Percentiles rank a stretch among this genome's conserved stretches.
These are phyloP conservation scores for Cyberlindnera subsufficiens DNA, from an alignment of 805 yeast species.

Conservation along the genomic window DNA sequence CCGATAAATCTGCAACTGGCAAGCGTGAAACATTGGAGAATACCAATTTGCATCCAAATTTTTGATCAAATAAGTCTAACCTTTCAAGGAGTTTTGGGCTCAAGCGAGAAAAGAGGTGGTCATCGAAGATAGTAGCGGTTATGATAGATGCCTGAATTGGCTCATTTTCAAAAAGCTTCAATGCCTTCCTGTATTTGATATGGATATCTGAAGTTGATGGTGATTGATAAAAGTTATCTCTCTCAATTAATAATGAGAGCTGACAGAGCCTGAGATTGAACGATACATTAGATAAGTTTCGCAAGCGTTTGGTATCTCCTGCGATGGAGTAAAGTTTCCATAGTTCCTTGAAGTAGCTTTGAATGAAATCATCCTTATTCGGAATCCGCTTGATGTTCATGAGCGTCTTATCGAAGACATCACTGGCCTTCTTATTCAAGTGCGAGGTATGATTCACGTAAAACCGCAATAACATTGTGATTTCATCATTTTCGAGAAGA, in stretches of 20 bases:
- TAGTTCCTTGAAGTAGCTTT: constrained; percentile 13
- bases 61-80: constrained; percentile 9
- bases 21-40: constrained; percentile 5
- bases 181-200: constrained; percentile 29
- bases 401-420: constrained; percentile 3
- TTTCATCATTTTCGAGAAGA: not conserved
- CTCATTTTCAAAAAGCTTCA: constrained; percentile 21
- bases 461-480: not conserved
- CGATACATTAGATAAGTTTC: constrained; percentile 40
- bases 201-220: constrained; percentile 17
- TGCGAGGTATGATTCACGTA: constrained; percentile 4
- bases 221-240: constrained; percentile 15
- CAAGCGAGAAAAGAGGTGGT: constrained; percentile 8
- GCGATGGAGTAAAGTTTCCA: constrained; percentile 15
- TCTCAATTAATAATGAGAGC: constrained; percentile 22
- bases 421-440: not conserved
- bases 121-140: constrained; percentile 8
- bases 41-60: constrained; percentile 6
- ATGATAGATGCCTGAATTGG: not conserved
- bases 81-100: constrained; percentile 11
- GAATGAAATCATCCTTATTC: constrained; percentile 6
- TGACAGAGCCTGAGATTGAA: constrained; percentile 30
- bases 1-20: constrained; percentile 10
- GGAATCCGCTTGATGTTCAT: not conserved
- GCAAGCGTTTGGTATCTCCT: constrained; percentile 33